Base-by-base conservation (phyloP, 2,329 filamentous ascomycete genomes). In the Fusarium stilboides region DNA sequence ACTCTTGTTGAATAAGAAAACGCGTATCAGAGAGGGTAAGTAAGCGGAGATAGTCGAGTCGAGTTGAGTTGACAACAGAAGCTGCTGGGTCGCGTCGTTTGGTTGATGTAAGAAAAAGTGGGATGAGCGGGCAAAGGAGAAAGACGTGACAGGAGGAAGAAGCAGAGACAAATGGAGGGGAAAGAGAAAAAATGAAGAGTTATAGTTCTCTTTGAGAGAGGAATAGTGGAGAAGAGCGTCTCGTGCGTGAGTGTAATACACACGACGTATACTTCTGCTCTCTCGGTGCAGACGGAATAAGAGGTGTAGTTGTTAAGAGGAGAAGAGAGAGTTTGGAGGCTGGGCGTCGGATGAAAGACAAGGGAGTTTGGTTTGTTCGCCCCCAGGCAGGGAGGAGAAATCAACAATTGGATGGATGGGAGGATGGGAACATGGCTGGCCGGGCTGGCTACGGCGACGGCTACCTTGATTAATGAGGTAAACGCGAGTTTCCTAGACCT, bases 211-310 rank as follows among this genome's bases (percentile, higher is more conserved):
- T 42, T 47, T 43, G 28, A 51, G 51, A 60, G 47, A 57, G 28
- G 31, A 59, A 60, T 53, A 55, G 67, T 68, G 67, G 63, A 61
- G 67, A 70, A 68, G 37, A 55, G 45, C 61, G 56, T 55, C 60
- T 71, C 56, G 68, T 59, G 67, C 47, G 52, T 40, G 59, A 65
- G 67, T 68, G 68, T 57, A 68, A 70, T 68, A 70, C 54, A 70
- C 56, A 33, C 34, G 37, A 42, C 42, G 42, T 57, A 42, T 33
- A 31, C 17, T 22, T 33, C 45, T 26, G 14, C 26, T 34, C 14
- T 36, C 31, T 28, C 7, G 26, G 42, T 50, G 34, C 55, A 36
- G 37, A 31, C 17, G 7, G 26, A 20, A 36, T 45, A 28, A 15
- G 36, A 45, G 15, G 53, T 64, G 40, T 33, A 28, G 60, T 65